Percentiles rank a stretch among this genome's conserved stretches.
Conservation (phyloP, 1,284 basidiomycete genomes). For the Coniferiporia weirii region DNA sequence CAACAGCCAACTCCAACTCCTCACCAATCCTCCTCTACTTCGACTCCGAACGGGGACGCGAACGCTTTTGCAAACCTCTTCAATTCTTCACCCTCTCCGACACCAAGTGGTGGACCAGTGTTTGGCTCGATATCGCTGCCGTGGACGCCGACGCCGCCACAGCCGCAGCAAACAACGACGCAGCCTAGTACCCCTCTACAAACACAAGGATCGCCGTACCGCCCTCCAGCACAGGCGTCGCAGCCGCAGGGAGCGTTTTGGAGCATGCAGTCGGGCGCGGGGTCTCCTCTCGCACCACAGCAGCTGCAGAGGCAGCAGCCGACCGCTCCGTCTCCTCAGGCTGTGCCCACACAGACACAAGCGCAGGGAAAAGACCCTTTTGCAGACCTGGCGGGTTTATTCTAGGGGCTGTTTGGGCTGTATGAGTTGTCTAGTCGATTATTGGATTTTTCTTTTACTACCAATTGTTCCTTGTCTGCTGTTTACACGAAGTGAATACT, state of each 20-base stretch:
- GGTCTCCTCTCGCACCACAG: conserved; percentile 16
- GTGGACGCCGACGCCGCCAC: conserved; percentile 35
- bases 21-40: background rate
- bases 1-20: conserved; percentile 6
- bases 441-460: background rate
- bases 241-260: conserved; percentile 17
- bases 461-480: background rate
- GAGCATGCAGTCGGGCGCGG: background rate
- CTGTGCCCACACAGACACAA: background rate
- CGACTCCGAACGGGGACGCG: conserved; percentile 3
- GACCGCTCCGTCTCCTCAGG: conserved; percentile 15
- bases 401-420: conserved; percentile 35
- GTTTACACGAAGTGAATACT: background rate
- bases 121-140: conserved; percentile 48
- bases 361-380: conserved; percentile 70
- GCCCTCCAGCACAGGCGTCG: background rate
- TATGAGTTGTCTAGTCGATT: background rate
- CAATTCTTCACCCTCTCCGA: conserved; percentile 1
- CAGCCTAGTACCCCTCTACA: background rate
- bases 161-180: background rate
- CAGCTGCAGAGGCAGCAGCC: conserved; percentile 24
- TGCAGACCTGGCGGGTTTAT: conserved; percentile 70
- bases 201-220: background rate
- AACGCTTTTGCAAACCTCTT: conserved; percentile 14
- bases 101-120: conserved; percentile 1